phyloP scores from a whole-genome alignment of 73 alveolate species.

The Paramecium sonneborni region DNA sequence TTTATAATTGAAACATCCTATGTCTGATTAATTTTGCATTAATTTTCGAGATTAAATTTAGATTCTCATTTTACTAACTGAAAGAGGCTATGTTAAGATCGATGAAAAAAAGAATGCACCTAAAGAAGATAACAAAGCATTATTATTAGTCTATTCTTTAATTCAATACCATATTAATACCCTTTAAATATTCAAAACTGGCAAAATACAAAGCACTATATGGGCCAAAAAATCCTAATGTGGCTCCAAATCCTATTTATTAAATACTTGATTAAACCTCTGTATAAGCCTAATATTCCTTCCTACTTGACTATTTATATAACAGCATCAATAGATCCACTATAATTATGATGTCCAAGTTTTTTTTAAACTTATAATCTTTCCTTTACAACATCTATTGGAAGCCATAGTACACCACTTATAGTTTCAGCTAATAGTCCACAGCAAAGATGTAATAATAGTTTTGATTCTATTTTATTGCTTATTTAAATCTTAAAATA shows the following conservation, averaged over 20 bases:
- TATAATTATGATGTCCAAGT: conserved; percentile 75
- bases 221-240: conserved; percentile 96
- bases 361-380: conserved; percentile 84
- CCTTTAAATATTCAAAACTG: conserved; percentile 85
- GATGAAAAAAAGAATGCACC: conserved; percentile 79
- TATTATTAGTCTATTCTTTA: conserved; percentile 31
- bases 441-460: conserved; percentile 68
- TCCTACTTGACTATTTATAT: conserved; percentile 78
- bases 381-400: conserved; percentile 95
- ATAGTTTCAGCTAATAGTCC: conserved; percentile 93
- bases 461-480: background rate
- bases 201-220: conserved; percentile 92
- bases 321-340: conserved; percentile 81
- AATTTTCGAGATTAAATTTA: conserved; percentile 78
- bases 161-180: conserved; percentile 4
- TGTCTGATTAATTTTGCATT: background rate
- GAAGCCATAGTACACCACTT: conserved; percentile 89
- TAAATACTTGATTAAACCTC: conserved; percentile 48
- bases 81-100: conserved; percentile 91
- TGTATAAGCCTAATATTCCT: conserved; percentile 91
- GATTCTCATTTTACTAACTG: conserved; percentile 91
- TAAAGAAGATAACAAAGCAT: conserved; percentile 69
- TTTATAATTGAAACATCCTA: conserved; percentile 66
- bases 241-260: conserved; percentile 78
- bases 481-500: background rate